Evolutionary conservation across 2,329 filamentous ascomycete genomes (phyloP), one percentile per base, ranked within the genome.

Genomic region (Clathrospora elynae): DNA sequence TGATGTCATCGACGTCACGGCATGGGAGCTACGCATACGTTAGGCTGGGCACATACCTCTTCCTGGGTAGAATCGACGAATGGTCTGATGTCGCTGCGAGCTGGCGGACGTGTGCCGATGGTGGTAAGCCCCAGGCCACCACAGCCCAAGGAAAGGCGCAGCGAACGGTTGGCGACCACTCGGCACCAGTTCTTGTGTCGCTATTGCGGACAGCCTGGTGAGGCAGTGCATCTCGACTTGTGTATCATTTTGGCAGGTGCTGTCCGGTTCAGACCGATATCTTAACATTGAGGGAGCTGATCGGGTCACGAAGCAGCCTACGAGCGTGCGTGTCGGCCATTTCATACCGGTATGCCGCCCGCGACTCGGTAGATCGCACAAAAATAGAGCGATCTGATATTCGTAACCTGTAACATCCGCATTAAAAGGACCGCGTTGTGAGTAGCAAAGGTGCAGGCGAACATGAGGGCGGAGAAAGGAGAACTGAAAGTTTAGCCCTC

Each of bases 1-100:
- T 6, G 3, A 18, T 13, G 7, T 12, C 28, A 18, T 18, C 29
- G 18, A 30, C 35, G 29, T 44, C 41, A 44, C 30, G 7, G 23
- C n/a, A n/a, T n/a, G n/a, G n/a, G n/a, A n/a, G n/a, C n/a, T n/a
- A n/a, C n/a, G n/a, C n/a, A n/a, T n/a, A n/a, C n/a, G n/a, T n/a
- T n/a, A n/a, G 23, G 35, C 17, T 19, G 9, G n/a, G n/a, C n/a
- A n/a, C n/a, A n/a, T n/a, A n/a, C n/a, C n/a, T n/a, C n/a, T n/a
- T n/a, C n/a, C n/a, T n/a, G n/a, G n/a, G n/a, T n/a, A n/a, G 19
- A 14, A 23, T 32, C 25, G 24, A 24, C 17, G 11, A 10, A 24
- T 42, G 38, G 38, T 26, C 25, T 33, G 26, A 36, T 36, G 18
- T 13, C 23, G 11, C 23, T 34, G 23, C 37, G 12, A 24, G n/a